Percentiles rank a stretch among this genome's conserved stretches.
These are phyloP conservation scores for Dendrocalamus sinicus DNA, from an alignment of 176 grass and related monocot species.

Conservation along the genomic window DNA sequence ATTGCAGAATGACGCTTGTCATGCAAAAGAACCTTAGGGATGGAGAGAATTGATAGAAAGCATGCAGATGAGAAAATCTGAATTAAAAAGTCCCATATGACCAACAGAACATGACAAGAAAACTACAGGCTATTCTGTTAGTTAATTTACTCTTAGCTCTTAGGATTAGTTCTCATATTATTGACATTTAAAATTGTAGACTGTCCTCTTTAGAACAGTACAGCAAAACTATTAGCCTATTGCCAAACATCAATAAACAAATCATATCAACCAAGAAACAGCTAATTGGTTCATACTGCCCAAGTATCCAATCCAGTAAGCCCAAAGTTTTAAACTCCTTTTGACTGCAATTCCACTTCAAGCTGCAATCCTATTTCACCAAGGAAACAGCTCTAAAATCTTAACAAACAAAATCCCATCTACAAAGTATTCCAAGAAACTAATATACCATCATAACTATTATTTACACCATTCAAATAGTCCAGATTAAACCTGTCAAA, in stretches of 20 bases:
- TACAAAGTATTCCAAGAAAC: background rate
- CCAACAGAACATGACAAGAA: background rate
- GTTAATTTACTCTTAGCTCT: constrained; percentile 22
- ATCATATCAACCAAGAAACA: constrained; percentile 17
- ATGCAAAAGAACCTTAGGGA: constrained; percentile 22
- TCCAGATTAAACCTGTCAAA: background rate
- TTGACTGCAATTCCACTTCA: background rate
- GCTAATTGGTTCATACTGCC: background rate
- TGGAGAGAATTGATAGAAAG: constrained; percentile 14
- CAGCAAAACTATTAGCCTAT: background rate
- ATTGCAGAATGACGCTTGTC: constrained; percentile 32
- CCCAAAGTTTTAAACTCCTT: background rate
- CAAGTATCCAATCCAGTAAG: constrained; percentile 7
- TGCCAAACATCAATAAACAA: background rate
- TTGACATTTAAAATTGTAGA: constrained; percentile 24
- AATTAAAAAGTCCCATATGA: background rate
- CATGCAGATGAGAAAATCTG: background rate
- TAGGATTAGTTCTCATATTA: constrained; percentile 14
- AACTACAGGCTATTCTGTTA: background rate
- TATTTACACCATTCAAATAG: background rate
- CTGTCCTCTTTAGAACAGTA: constrained; percentile 27
- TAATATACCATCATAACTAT: background rate
- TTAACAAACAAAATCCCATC: background rate
- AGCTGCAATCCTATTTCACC: constrained; percentile 4
- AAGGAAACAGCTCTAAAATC: background rate